Conservation (phyloP, 2,329 filamentous ascomycete species). For the Hymenoscyphus repandus region DNA sequence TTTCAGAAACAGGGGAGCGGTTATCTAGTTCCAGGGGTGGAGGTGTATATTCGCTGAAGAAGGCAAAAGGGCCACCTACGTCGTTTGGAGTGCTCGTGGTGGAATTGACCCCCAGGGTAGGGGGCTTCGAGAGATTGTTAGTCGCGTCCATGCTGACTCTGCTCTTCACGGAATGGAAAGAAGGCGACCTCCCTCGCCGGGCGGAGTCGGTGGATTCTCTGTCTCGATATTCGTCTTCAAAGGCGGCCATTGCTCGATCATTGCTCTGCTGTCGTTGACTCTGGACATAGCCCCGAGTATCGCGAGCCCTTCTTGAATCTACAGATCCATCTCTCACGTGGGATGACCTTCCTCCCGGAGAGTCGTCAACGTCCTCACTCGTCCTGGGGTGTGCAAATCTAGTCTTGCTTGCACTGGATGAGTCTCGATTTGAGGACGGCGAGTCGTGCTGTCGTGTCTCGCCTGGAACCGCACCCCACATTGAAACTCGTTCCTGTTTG, state of each 20-base stretch:
- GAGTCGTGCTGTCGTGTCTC: slow-evolving; percentile 3
- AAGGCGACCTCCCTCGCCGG: slow-evolving; percentile 1
- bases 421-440: slow-evolving; percentile 5
- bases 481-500: slow-evolving; percentile 11
- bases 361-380: not conserved
- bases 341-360: not conserved
- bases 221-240: slow-evolving; percentile 10
- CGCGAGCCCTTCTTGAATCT: slow-evolving; percentile 1
- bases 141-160: slow-evolving; percentile 8
- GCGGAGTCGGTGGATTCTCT: slow-evolving; percentile 2
- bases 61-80: slow-evolving; percentile 1
- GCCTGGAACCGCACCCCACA: slow-evolving; percentile 10
- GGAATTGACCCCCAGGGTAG: not conserved
- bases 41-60: slow-evolving; percentile 12
- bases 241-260: slow-evolving; percentile 7
- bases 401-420: slow-evolving; percentile 8
- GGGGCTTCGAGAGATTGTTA: not conserved
- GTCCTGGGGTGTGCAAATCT: not conserved
- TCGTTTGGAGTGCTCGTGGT: not conserved
- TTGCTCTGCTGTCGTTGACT: slow-evolving; percentile 12
- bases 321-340: not conserved
- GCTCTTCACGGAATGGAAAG: slow-evolving; percentile 12
- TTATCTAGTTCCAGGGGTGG: slow-evolving; percentile 7
- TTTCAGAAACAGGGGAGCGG: slow-evolving; percentile 5
- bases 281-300: slow-evolving; percentile 8